Evolutionary conservation across 768 basidiomycete genomes (phyloP).

Genomic region (Boletus insuetus): DNA sequence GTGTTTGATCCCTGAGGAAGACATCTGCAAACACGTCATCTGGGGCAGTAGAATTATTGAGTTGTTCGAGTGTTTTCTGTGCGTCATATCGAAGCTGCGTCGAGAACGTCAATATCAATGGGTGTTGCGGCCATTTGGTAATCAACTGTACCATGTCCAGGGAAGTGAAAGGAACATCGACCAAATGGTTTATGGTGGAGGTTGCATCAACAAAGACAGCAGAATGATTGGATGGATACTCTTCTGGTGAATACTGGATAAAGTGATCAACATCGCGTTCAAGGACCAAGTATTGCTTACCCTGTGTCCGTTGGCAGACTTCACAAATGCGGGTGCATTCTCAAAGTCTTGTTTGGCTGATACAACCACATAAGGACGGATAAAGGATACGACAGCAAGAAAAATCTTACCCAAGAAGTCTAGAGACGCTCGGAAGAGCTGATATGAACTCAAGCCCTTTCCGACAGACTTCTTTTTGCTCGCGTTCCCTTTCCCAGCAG

Average conservation of each 20-base stretch:
- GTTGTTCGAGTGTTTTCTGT: constrained; percentile 58
- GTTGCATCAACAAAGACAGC: constrained; percentile 78
- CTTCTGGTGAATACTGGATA: constrained; percentile 54
- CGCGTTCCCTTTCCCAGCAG: constrained; percentile 25
- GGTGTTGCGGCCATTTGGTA: neutral
- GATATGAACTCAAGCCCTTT: constrained; percentile 84
- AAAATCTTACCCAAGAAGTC: constrained; percentile 78
- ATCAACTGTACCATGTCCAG: constrained; percentile 61
- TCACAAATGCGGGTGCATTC: constrained; percentile 57
- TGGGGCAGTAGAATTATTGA: constrained; percentile 47
- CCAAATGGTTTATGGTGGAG: constrained; percentile 73
- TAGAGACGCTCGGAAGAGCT: constrained; percentile 80
- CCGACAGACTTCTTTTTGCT: constrained; percentile 60
- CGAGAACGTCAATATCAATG: constrained; percentile 1
- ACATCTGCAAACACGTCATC: constrained; percentile 66
- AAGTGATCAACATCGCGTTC: neutral
- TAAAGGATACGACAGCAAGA: neutral
- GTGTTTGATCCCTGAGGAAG: constrained; percentile 71
- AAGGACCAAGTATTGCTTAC: constrained; percentile 35
- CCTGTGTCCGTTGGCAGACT: constrained; percentile 48
- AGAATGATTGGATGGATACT: constrained; percentile 48
- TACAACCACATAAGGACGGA: constrained; percentile 9
- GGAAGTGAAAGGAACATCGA: constrained; percentile 72
- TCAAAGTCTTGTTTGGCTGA: constrained; percentile 72
- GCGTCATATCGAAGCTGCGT: constrained; percentile 75